Evolutionary conservation across 2,329 filamentous ascomycete genomes (phyloP).

Genomic region (Nemania sp.): DNA sequence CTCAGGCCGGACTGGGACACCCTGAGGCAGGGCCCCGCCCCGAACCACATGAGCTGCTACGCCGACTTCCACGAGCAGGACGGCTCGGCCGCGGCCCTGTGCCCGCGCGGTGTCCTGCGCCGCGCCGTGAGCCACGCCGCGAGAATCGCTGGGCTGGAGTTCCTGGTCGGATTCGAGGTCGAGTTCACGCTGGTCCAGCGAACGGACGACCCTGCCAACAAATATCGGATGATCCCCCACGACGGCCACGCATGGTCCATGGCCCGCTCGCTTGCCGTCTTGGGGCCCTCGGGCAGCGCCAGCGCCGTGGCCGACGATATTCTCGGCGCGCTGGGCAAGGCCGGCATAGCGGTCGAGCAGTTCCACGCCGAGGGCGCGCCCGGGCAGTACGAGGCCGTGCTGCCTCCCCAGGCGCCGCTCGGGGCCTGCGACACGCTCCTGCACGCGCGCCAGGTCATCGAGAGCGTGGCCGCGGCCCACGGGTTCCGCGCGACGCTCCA

Average conservation of each 20-base stretch:
- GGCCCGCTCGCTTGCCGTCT: slow-evolving; percentile 64
- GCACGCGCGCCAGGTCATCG: slow-evolving; percentile 71
- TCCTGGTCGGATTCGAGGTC: slow-evolving; percentile 79
- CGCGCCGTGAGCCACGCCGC: slow-evolving; percentile 57
- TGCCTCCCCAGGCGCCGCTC: slow-evolving; percentile 66
- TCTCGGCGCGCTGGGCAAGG: slow-evolving; percentile 59
- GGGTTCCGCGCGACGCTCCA: slow-evolving; percentile 72
- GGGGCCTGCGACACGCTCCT: slow-evolving; percentile 73
- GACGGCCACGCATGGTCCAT: slow-evolving; percentile 74
- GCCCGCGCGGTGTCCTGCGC: slow-evolving; percentile 68
- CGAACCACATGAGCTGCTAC: slow-evolving; percentile 68
- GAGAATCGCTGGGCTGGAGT: slow-evolving; percentile 54
- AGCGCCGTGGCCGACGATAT: slow-evolving; percentile 68
- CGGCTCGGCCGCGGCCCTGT: slow-evolving; percentile 56
- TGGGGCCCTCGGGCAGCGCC: slow-evolving; percentile 47
- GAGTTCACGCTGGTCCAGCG: slow-evolving; percentile 74
- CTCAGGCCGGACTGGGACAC: slow-evolving; percentile 69
- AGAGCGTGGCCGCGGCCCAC: slow-evolving; percentile 63
- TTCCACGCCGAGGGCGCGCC: slow-evolving; percentile 75
- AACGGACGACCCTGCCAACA: slow-evolving; percentile 15
- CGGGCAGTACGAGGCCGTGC: slow-evolving; percentile 78
- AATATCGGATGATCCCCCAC: slow-evolving; percentile 53
- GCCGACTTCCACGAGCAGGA: slow-evolving; percentile 66
- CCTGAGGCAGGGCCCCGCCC: slow-evolving; percentile 61
- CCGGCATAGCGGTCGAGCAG: slow-evolving; percentile 70